Evolutionary conservation across 2,329 filamentous ascomycete genomes (phyloP), one percentile per base, ranked within the genome.

Genomic region (Tetracladium maxilliforme): DNA sequence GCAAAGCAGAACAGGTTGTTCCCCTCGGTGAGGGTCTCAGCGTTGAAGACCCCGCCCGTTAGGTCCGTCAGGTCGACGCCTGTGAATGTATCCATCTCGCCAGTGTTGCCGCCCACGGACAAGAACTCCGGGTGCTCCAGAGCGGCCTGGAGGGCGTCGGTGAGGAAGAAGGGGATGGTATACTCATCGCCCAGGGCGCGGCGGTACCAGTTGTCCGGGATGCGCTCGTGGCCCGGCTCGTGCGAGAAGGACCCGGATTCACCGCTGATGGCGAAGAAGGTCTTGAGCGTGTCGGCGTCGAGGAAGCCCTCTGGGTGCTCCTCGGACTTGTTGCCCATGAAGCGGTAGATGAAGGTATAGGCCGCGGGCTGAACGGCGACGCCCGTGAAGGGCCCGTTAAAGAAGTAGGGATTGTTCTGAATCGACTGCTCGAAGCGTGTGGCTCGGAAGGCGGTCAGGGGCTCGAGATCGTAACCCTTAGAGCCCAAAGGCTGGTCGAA

Each of bases 241-340:
- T 52, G 41, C 2, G 50, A 49, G 25, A 56, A 47, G 4, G 56
- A 52, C 4, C 49, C 35, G 4, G 56, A 55, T 34, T 61, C 62
- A 36, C 59, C 57, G 35, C 59, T 58, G 16, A 56, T 49, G 1
- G 52, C 39, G 23, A 39, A 44, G 32, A 44, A 44, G 10, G 35
- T 40, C 21, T 37, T 54, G 6, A 56, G 16, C 10, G 35, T 32
- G 2, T 35, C 29, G 4, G 26, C 22, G 24, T 33, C 34, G 5
- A 47, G 33, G 4, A 37, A 24, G 7, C 43, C 44, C 12, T 39
- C 38, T 2, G 40, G 41, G 21, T 41, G 30, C 19, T 41, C 38
- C 1, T 30, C 34, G 4, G 43, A 43, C n/a, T 43, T 35, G 25
- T 48, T 48, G 10, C 31, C 34, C 29, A 48, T 42, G 26, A 45